Evolutionary conservation across 164 flowering plant genomes (phyloP), one percentile per base, ranked within the genome.

Genomic region (Brasenia schreberi): DNA sequence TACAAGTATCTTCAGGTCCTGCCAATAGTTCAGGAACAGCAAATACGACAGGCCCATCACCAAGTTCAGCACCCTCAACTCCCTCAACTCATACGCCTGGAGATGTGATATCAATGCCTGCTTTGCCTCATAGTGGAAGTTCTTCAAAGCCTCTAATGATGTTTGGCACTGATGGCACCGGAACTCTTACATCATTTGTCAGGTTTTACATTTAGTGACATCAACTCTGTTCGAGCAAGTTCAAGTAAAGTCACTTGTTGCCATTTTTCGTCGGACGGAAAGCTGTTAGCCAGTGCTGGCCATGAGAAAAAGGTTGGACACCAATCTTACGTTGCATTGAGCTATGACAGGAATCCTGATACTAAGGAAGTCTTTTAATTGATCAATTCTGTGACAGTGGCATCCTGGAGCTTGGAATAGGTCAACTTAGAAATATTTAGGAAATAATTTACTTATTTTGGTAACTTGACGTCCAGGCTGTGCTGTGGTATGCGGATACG

Each of bases 11-110:
- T 75, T 92, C 98, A n/a, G 97, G 97, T 59, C 99, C 97, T 65
- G 96, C 99, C 64, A 94, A 94, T 78, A 94, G 98, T 78, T 82
- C 98, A 16, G 98, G 98, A 76, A 94, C 98, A 45, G 98, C 92
- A 63, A 94, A 89, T 65, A 90, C 98, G 12, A 83, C 97, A 27
- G 98, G 98, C 10, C 98, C 97, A 7, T 93, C 98, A 62, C 97
- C 96, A 58, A 86, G 96, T 74, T 93, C 98, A 19, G 95, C 92
- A 18, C 98, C 97, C 19, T 93, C 98, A 16, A 93, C 97, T 60
- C 98, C 98, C 7, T 93, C 98, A 61, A 90, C 96, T 68, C 98
- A 93, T 72, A 93, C 97, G 10, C 92, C 95, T 19, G 96, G 93
- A 68, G 99, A 94, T 85, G 96, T 83, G 74, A 86, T 90, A 59